These are phyloP conservation scores for Pseudopyricularia cyperi DNA, from an alignment of 2,329 filamentous ascomycete species.

Conservation along the genomic window DNA sequence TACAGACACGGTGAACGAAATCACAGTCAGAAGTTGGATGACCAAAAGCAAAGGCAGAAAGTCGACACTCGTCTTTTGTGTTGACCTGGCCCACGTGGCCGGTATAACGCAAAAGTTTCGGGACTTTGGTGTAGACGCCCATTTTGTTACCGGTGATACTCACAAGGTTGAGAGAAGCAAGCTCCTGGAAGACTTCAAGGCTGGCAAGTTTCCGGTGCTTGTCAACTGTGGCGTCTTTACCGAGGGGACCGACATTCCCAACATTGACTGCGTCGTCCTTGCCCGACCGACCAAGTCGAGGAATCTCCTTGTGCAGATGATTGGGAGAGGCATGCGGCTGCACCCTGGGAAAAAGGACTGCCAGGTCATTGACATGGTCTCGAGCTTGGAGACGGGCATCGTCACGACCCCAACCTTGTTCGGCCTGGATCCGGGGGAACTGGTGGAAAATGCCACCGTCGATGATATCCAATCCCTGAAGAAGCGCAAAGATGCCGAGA, in stretches of 20 bases:
- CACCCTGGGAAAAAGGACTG: conserved; percentile 73
- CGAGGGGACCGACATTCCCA: conserved; percentile 94
- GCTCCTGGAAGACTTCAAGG: conserved; percentile 63
- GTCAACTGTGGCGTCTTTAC: conserved; percentile 95
- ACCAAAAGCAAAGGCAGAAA: conserved; percentile 53
- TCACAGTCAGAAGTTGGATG: conserved; percentile 78
- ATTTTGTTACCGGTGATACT: conserved; percentile 77
- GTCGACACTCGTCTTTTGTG: conserved; percentile 89
- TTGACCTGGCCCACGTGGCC: conserved; percentile 72
- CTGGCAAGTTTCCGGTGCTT: conserved; percentile 68
- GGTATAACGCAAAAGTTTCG: conserved; percentile 67
- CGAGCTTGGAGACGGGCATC: conserved; percentile 70
- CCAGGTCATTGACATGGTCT: conserved; percentile 93
- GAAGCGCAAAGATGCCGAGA: conserved; percentile 30
- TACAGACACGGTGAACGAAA: conserved; percentile 64
- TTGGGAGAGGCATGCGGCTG: conserved; percentile 82
- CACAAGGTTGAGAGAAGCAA: conserved; percentile 52
- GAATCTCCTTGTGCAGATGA: conserved; percentile 96
- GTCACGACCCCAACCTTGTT: conserved; percentile 87
- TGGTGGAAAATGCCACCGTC: conserved; percentile 55
- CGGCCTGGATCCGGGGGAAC: conserved; percentile 70
- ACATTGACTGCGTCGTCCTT: conserved; percentile 85
- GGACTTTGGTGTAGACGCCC: conserved; percentile 63
- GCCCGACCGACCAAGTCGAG: conserved; percentile 80
- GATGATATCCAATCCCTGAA: conserved; percentile 47